Base-by-base conservation (phyloP, 768 basidiomycete species). In the Polyporus arcularius region DNA sequence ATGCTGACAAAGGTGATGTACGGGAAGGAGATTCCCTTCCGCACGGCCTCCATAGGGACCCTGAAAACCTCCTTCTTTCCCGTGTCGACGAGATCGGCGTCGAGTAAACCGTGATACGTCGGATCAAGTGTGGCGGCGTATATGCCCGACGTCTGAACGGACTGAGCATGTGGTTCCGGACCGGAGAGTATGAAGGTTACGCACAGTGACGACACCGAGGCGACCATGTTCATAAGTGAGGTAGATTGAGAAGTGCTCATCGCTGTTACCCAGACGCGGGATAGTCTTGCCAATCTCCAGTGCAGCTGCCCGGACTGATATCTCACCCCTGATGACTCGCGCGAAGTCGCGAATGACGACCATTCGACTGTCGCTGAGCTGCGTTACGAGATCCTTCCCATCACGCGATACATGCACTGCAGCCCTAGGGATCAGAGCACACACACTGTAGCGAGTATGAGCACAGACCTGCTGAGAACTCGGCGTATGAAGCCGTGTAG, bases 371-470 rank as follows among this genome's bases (percentile, higher is more conserved):
- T 64, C 58, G 46, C 38, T 60, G 18, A 61, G 45, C 49, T 76
- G 63, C 1, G 72, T 63, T 11, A 68, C 76, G 41, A 79, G 57
- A 57, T 77, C 70, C 18, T 65, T 71, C 9, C 76, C 78, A 47
- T 71, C 68, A 2, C 70, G 68, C 5, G 77, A 78, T 0, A 76
- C 76, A 57, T 79, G 78, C 1, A 72, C 77, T 73, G 57, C 28
- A 4, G 12, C 2, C 12, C 21, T 48, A 12, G 28, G 26, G 12
- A 6, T 7, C 26, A 8, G 26, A 48, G 9, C 21, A 26, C 21
- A 18, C 5, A 2, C 21, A 48, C 28, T 18, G 4, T 7, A 28
- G 3, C 0, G 10, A 28, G 21, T 11, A 12, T 48, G 1, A 38
- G 4, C 26, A 54, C 61, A 12, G 6, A 59, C 62, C 57, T 21